Percentiles rank a stretch among this genome's conserved stretches.
These are phyloP conservation scores for Sugiyamaella marilandica DNA, from an alignment of 805 yeast genomes.

Conservation along the genomic window DNA sequence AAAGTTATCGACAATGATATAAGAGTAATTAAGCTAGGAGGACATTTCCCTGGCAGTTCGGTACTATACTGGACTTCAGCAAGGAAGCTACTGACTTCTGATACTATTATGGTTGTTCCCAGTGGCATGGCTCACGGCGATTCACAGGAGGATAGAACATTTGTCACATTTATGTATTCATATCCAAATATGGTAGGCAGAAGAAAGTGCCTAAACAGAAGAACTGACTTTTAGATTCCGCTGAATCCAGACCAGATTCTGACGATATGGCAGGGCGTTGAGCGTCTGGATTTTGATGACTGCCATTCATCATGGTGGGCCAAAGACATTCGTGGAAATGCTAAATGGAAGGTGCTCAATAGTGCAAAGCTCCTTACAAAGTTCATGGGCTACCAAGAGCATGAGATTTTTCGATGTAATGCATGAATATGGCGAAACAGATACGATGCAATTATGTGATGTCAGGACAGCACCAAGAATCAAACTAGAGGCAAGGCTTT, in stretches of 20 bases:
- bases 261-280: slow-evolving; percentile 19
- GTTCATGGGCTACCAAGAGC: slow-evolving; percentile 16
- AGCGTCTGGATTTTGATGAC: slow-evolving; percentile 7
- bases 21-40: neutral
- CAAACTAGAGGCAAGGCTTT: no score
- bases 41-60: slow-evolving; percentile 21
- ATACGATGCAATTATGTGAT: no score
- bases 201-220: neutral
- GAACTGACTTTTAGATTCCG: slow-evolving; percentile 12
- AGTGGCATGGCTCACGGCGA: slow-evolving; percentile 1
- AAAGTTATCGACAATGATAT: neutral
- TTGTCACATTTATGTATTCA: slow-evolving; percentile 22
- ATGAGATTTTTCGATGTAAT: neutral
- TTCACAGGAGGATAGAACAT: slow-evolving; percentile 17
- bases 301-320: slow-evolving; percentile 18
- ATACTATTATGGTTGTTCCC: slow-evolving; percentile 17
- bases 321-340: slow-evolving; percentile 12
- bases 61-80: slow-evolving; percentile 16
- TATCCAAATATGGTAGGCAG: slow-evolving; percentile 19
- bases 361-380: slow-evolving; percentile 16
- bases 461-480: no score
- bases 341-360: slow-evolving; percentile 13
- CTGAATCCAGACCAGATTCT: slow-evolving; percentile 17
- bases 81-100: slow-evolving; percentile 18
- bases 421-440: neutral